Evolutionary conservation across 1,284 basidiomycete genomes (phyloP).

Genomic region (Apiotrichum mycotoxinovorans): DNA sequence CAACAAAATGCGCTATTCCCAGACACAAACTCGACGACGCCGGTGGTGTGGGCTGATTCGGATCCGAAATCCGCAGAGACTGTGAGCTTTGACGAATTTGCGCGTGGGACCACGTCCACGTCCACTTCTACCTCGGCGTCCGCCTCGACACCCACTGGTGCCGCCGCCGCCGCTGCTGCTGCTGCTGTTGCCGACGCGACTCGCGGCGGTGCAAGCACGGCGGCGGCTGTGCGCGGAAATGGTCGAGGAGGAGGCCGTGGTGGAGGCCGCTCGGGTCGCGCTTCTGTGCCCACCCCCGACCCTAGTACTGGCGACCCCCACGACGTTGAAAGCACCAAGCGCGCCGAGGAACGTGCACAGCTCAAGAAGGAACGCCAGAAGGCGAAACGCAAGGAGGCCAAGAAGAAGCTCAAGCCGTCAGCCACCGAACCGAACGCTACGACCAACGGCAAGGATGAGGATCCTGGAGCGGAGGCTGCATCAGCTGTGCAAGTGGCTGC

Average conservation of each 20-base stretch:
- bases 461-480: background rate
- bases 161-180: too few species aligned
- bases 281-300: background rate
- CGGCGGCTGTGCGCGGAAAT: conserved; percentile 1
- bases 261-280: too few species aligned
- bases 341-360: conserved; percentile 25
- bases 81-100: conserved; percentile 32
- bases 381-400: conserved; percentile 33
- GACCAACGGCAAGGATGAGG: conserved; percentile 10
- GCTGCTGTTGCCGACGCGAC: too few species aligned
- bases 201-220: too few species aligned
- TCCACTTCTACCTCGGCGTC: background rate
- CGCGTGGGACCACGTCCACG: conserved; percentile 9
- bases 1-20: conserved; percentile 22
- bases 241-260: background rate
- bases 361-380: conserved; percentile 33
- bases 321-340: conserved; percentile 26
- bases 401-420: conserved; percentile 20
- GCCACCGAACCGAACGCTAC: background rate
- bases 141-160: background rate
- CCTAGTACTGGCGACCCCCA: background rate
- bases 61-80: conserved; percentile 7
- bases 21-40: conserved; percentile 29
- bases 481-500: background rate
- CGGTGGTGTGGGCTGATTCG: conserved; percentile 31